Evolutionary conservation across 208 protist genomes (phyloP).

Genomic region (Trypanosomatidae sp.): DNA sequence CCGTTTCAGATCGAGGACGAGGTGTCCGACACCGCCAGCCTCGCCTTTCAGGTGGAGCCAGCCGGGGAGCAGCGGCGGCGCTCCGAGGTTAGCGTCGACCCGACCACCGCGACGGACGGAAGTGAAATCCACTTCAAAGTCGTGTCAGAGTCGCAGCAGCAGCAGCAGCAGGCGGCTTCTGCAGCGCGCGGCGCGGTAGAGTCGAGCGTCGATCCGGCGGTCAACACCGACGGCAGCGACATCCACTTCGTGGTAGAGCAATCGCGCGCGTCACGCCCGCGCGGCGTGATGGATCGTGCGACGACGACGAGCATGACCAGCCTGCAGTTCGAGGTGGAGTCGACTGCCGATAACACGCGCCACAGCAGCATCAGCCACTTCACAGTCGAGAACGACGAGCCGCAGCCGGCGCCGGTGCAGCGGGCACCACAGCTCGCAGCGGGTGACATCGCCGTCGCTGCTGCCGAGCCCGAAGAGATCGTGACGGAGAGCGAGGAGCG

Average conservation of each 20-base stretch:
- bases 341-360: constrained; percentile 7
- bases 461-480: background rate
- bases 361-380: constrained; percentile 26
- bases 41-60: constrained; percentile 26
- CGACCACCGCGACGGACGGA: no score
- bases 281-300: no score
- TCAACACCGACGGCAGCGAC: constrained; percentile 14
- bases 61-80: no score
- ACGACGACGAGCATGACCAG: constrained; percentile 9
- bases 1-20: constrained; percentile 12
- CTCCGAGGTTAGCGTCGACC: constrained; percentile 1
- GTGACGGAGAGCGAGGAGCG: constrained; percentile 11
- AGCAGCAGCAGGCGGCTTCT: no score
- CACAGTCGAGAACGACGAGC: constrained; percentile 13
- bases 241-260: constrained; percentile 20
- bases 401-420: constrained; percentile 1
- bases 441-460: background rate
- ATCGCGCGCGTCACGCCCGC: background rate
- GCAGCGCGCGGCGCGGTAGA: background rate
- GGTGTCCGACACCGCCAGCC: constrained; percentile 5
- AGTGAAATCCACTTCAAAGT: no score
- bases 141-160: no score
- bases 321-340: constrained; percentile 20
- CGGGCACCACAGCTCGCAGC: background rate
- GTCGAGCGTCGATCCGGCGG: constrained; percentile 1